Conservation (phyloP, 345 rosid genomes). For the Eucalyptus albens region DNA sequence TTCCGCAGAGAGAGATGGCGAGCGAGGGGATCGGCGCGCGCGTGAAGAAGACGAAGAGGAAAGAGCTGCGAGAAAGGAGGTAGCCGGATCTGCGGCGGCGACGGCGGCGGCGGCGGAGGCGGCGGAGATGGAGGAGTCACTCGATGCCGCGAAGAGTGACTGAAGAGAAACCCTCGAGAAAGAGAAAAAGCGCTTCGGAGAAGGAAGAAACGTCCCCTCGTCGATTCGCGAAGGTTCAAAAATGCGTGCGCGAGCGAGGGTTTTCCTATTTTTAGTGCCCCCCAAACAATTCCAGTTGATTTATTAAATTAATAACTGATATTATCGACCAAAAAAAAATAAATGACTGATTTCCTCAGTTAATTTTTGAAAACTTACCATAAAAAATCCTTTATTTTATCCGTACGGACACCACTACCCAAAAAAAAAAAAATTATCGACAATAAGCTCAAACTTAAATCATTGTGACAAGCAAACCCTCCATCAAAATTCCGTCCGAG, state of each 20-base stretch:
- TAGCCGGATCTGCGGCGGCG: not conserved
- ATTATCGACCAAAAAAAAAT: no score
- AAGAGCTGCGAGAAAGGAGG: not conserved
- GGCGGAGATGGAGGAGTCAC: not conserved
- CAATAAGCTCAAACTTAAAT: no score
- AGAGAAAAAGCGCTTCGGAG: not conserved
- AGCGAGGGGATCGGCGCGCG: not conserved
- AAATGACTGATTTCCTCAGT: not conserved
- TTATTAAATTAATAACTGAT: not conserved
- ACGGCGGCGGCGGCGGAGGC: not conserved
- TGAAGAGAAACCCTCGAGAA: not conserved
- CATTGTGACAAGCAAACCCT: not conserved
- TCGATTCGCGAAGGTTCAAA: not conserved
- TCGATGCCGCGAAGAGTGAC: not conserved
- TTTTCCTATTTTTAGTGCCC: not conserved
- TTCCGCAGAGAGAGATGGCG: not conserved
- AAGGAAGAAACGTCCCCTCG: not conserved
- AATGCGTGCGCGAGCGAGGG: not conserved
- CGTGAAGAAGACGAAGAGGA: not conserved
- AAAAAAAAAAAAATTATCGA: no score
- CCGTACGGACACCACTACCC: not conserved
- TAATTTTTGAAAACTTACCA: not conserved
- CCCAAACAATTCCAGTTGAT: not conserved
- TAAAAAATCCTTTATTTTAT: not conserved
- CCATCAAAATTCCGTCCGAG: rapidly evolving